Percentiles rank a stretch among this genome's conserved stretches.
Evolutionary conservation across 495 filamentous ascomycete genomes (phyloP).

Genomic region (Schizothecium vesticola): DNA sequence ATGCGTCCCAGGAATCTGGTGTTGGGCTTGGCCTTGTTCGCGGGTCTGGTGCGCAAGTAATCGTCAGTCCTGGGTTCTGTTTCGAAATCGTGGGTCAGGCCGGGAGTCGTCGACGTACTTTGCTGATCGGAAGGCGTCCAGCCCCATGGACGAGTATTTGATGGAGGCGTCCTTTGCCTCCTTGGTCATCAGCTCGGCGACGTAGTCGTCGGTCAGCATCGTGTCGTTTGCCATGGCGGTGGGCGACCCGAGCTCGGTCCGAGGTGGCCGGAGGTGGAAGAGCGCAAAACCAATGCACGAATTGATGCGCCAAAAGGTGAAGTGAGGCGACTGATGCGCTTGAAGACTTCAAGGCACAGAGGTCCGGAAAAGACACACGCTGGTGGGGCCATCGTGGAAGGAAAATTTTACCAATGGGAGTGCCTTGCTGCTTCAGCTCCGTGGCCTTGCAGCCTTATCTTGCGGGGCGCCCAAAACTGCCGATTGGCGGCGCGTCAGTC

Average conservation of each 20-base stretch:
- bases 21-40: constrained; percentile 80
- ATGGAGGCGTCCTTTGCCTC: constrained; percentile 65
- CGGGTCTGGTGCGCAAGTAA: constrained; percentile 32
- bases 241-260: neutral
- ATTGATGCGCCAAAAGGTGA: neutral
- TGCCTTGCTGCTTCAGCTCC: neutral
- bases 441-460: neutral
- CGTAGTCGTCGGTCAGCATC: constrained; percentile 63
- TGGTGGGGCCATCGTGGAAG: neutral
- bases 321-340: neutral
- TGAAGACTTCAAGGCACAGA: neutral
- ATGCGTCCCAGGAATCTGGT: constrained; percentile 84
- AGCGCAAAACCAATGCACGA: neutral
- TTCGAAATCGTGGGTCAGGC: neutral
- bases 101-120: constrained; percentile 47
- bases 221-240: constrained; percentile 30
- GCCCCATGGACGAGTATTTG: constrained; percentile 66
- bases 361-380: too few species aligned
- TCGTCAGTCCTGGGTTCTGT: constrained; percentile 7
- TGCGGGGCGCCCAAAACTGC: neutral
- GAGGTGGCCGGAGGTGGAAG: neutral
- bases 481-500: neutral
- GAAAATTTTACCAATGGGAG: neutral
- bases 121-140: constrained; percentile 59
- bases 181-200: constrained; percentile 64